Base-by-base conservation (phyloP, 345 rosid species). In the Ceriops zippeliana region DNA sequence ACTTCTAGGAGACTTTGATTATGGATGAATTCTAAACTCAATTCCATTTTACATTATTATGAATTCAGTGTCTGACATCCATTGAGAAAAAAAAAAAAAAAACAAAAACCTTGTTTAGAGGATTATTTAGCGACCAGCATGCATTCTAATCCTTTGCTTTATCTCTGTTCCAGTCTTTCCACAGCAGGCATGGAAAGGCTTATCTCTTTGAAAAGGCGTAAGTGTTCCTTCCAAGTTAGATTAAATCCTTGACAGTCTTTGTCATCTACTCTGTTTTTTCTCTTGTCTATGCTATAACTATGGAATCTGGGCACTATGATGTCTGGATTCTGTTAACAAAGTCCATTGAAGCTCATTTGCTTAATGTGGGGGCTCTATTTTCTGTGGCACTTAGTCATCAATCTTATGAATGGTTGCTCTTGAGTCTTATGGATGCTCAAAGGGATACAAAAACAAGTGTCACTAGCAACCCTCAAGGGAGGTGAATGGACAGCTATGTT, bases 131-230 rank as follows among this genome's bases (percentile, higher is more conserved):
- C 52, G 15, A 51, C 30, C 42, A 7, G 37, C 58, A 11, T 49
- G 24, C 51, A 26, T 59, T 62, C 70, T 76, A 52, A 81, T 61
- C 30, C 35, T 64, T 22, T 68, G 21, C 71, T 58, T 69, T 76
- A 28, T 42, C 15, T 70, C 52, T 75, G 74, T 84, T 88, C 75
- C 87, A 90, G 97, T 70, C 86, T 32, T 90, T 88, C 80, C 90
- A 75, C 77, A 76, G 88, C 84, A 79, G 80, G 76, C 84, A 90
- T 76, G 95, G 97, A 68, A 82, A 73, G 76, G 97, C 97, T 62
- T 87, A 84, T 77, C 97, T 90, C 76, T 88, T 90, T 70, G 84
- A 84, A 61, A 84, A 84, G 37, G 89, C 80, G 97, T 86, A 82
- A 88, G 47, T 52, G 22, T 26, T 65, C 30, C 15, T 68, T 32